A percentile compares a stretch with the other conserved stretches of the same genome.
Conservation (phyloP, 116 monocot species). For the Dioscorea cayenensis region DNA sequence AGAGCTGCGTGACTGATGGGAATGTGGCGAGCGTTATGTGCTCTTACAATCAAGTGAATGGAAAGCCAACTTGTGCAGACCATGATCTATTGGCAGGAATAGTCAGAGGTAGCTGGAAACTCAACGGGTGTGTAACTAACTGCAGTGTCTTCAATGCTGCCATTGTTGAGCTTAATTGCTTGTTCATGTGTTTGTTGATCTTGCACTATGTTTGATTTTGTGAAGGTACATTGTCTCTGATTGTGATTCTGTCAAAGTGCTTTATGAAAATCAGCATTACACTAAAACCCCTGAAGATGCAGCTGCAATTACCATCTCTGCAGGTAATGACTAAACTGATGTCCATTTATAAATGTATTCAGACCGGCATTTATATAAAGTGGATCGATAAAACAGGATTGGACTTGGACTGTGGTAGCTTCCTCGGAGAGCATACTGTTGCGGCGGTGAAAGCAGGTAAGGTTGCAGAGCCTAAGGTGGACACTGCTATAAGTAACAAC, state of each 20-base stretch:
- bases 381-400: constrained; percentile 36
- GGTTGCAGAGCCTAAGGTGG: constrained; percentile 44
- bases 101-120: constrained; percentile 87
- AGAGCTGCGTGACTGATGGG: constrained; percentile 89
- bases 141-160: too few relatives aligned
- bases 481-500: constrained; percentile 80
- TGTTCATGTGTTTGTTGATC: too few relatives aligned
- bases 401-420: constrained; percentile 85
- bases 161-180: too few relatives aligned
- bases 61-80: constrained; percentile 83
- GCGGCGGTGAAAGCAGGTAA: constrained; percentile 55
- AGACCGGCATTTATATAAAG: too few relatives aligned
- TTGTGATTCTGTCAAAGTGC: constrained; percentile 87
- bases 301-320: constrained; percentile 66
- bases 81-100: constrained; percentile 71
- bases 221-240: constrained; percentile 91
- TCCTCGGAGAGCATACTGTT: constrained; percentile 59
- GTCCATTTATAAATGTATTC: too few relatives aligned
- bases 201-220: not conserved
- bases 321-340: constrained; percentile 28
- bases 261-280: constrained; percentile 74
- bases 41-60: constrained; percentile 94
- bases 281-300: constrained; percentile 89
- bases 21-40: constrained; percentile 98
- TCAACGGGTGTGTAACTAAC: constrained; percentile 56